Evolutionary conservation across 345 rosid genomes (phyloP).

Genomic region (Eucalyptus decipiens): DNA sequence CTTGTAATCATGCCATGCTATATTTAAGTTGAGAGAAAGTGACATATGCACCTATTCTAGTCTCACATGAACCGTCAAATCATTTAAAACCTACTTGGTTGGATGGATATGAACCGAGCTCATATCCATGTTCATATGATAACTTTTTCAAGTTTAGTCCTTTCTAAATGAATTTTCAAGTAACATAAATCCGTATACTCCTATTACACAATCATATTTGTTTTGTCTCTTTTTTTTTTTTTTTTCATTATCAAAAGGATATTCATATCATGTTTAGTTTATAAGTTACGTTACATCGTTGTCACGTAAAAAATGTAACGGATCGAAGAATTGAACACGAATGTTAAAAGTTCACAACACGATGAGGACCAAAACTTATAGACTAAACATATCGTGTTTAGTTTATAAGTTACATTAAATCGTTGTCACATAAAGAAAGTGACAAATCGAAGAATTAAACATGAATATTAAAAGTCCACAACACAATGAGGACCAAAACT

Average conservation of each 20-base stretch:
- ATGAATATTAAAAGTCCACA: background rate
- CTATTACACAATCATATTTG: background rate
- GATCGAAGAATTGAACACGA: no score
- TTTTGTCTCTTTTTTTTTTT: background rate
- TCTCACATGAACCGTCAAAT: background rate
- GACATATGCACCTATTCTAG: background rate
- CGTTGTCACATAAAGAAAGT: no score
- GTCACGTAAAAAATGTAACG: fast-evolving
- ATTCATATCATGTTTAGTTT: no score
- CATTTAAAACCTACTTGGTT: background rate
- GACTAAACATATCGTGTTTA: no score
- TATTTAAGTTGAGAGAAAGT: background rate
- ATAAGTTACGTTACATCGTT: fast-evolving
- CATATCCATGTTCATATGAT: fast-evolving
- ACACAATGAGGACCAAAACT: background rate
- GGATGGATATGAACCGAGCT: background rate
- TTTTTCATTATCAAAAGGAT: background rate
- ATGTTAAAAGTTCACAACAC: background rate
- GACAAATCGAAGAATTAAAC: no score
- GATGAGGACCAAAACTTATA: background rate
- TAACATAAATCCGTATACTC: background rate
- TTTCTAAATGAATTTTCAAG: background rate
- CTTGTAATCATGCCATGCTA: no score
- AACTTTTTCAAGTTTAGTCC: background rate
- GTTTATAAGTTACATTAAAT: no score